A percentile compares a stretch with the other conserved stretches of the same genome.
phyloP scores from a whole-genome alignment of 352 stramenopile genomes.

The Vaucheria bursata region DNA sequence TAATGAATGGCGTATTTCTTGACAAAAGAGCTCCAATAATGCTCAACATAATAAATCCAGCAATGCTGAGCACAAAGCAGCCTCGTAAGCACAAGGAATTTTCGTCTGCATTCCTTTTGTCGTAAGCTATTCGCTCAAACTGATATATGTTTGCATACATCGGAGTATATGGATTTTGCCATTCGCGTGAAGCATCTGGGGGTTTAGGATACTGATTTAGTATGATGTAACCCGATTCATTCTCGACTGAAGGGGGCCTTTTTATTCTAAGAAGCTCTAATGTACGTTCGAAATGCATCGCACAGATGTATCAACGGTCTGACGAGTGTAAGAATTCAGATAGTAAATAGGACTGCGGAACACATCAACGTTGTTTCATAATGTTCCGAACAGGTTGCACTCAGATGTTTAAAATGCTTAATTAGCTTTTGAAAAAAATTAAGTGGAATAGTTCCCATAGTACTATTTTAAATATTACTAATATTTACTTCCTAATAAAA shows the following conservation, averaged over 20 bases:
- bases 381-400: too few species aligned
- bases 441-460: too few species aligned
- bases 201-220: not conserved
- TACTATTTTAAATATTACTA: too few species aligned
- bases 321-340: too few species aligned
- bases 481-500: too few species aligned
- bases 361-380: too few species aligned
- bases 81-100: not conserved
- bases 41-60: not conserved
- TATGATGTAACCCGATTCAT: not conserved
- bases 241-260: not conserved
- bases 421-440: too few species aligned
- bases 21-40: not conserved
- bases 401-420: too few species aligned
- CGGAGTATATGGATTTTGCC: not conserved
- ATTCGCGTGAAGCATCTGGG: not conserved
- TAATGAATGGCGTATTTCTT: not conserved
- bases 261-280: not conserved
- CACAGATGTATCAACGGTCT: too few species aligned
- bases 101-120: not conserved
- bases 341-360: too few species aligned
- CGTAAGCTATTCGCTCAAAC: not conserved
- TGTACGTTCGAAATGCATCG: too few species aligned
- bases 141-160: constrained; percentile 5
- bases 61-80: not conserved